phyloP scores from a whole-genome alignment of 2,329 filamentous ascomycete genomes.

The Fusarium newnesense region DNA sequence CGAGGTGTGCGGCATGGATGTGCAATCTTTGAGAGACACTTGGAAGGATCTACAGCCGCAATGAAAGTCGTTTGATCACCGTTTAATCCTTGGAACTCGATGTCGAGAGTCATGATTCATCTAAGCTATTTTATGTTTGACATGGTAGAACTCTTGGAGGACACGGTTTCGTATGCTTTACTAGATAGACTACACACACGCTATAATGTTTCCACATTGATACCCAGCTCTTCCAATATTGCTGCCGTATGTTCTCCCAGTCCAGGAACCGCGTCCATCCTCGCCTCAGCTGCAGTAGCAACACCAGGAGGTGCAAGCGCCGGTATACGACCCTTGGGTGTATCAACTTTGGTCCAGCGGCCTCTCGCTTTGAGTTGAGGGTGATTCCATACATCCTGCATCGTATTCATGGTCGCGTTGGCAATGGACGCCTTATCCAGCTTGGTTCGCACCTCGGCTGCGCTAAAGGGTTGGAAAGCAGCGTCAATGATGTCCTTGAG shows the following conservation, averaged over 20 bases:
- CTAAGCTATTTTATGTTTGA: too few relatives aligned
- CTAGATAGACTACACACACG: too few relatives aligned
- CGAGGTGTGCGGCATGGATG: too few relatives aligned
- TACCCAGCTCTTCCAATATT: neutral
- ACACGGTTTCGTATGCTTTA: too few relatives aligned
- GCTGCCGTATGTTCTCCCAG: constrained; percentile 58
- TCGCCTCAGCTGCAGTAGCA: constrained; percentile 30
- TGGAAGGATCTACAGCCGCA: too few relatives aligned
- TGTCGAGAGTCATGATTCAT: too few relatives aligned
- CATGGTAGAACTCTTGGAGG: too few relatives aligned
- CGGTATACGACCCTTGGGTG: constrained; percentile 56
- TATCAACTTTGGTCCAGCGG: constrained; percentile 62
- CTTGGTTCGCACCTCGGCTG: constrained; percentile 53
- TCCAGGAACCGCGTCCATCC: constrained; percentile 57
- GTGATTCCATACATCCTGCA: constrained; percentile 65
- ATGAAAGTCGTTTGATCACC: too few relatives aligned
- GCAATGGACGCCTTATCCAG: constrained; percentile 62
- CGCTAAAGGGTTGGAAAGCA: constrained; percentile 52
- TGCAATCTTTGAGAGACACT: too few relatives aligned
- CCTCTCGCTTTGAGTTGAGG: constrained; percentile 61
- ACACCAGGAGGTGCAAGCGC: constrained; percentile 62
- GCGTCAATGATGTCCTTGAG: constrained; percentile 58
- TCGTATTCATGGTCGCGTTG: constrained; percentile 65
- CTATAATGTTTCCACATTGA: too few relatives aligned
- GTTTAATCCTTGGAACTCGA: too few relatives aligned